Percentiles rank a stretch among this genome's conserved stretches.
These are phyloP conservation scores for Syncephalis fuscata DNA, from an alignment of 371 early-diverging fungal species.

Conservation along the genomic window DNA sequence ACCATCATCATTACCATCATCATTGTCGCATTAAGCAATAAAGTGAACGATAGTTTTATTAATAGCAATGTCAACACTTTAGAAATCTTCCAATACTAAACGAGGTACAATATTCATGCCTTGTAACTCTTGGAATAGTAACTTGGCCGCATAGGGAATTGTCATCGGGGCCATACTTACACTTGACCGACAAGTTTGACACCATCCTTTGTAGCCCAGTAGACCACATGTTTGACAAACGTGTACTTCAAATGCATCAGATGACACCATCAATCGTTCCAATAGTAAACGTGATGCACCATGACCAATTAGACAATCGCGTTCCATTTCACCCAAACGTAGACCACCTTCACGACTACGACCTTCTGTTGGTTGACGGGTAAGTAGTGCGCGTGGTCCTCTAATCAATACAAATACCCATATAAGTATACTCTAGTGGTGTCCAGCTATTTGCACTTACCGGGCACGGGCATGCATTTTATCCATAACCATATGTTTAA, in stretches of 20 bases:
- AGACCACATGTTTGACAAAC: conserved; percentile 90
- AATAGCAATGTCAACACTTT: background rate
- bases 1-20: too few relatives aligned
- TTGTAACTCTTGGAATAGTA: conserved; percentile 94
- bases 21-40: too few relatives aligned
- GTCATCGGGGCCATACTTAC: conserved; percentile 77
- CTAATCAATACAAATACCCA: conserved; percentile 12
- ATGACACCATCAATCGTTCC: conserved; percentile 91
- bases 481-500: conserved; percentile 99
- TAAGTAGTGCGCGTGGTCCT: conserved; percentile 89
- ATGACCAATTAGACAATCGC: conserved; percentile 98
- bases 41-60: too few relatives aligned
- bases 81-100: conserved; percentile 17
- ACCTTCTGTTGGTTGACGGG: conserved; percentile 98
- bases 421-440: conserved; percentile 1
- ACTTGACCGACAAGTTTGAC: conserved; percentile 84
- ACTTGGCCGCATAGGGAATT: conserved; percentile 94
- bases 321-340: conserved; percentile 98
- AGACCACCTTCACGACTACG: conserved; percentile 96
- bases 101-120: conserved; percentile 94
- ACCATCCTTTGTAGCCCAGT: conserved; percentile 90
- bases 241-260: conserved; percentile 87
- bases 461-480: conserved; percentile 98
- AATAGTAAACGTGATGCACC: conserved; percentile 87
- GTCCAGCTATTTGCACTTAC: conserved; percentile 14